A percentile compares a stretch with the other conserved stretches of the same genome.
These are phyloP conservation scores for Pelargonium myrrhifolium DNA, from an alignment of 441 rosid species.

Conservation along the genomic window DNA sequence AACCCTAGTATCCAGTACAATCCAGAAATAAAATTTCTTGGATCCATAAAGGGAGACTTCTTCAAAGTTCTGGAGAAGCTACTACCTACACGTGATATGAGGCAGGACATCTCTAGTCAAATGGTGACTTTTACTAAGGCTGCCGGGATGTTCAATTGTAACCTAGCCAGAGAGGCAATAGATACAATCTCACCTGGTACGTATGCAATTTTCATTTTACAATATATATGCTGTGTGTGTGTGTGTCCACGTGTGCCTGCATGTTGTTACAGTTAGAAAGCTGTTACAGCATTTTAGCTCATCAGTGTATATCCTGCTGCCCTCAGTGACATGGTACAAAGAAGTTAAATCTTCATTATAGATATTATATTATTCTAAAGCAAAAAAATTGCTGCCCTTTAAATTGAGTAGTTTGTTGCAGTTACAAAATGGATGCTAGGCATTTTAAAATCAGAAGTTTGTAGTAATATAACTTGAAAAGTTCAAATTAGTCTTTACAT, in stretches of 20 bases:
- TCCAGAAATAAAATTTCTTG: slow-evolving; percentile 64
- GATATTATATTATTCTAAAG: neutral
- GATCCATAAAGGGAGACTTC: slow-evolving; percentile 68
- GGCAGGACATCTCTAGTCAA: slow-evolving; percentile 74
- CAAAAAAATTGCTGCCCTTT: neutral
- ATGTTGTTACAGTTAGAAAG: no score
- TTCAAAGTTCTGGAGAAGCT: slow-evolving; percentile 72
- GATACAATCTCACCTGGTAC: slow-evolving; percentile 70
- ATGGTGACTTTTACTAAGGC: slow-evolving; percentile 62
- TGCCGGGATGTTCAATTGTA: slow-evolving; percentile 75
- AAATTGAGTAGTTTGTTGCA: neutral
- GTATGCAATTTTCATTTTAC: slow-evolving; percentile 7
- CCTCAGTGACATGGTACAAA: neutral
- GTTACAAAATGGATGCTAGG: neutral
- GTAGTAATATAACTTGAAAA: neutral
- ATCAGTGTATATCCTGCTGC: no score
- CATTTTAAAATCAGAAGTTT: neutral
- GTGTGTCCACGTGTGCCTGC: neutral
- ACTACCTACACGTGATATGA: slow-evolving; percentile 73
- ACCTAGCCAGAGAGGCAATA: slow-evolving; percentile 72
- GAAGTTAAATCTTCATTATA: neutral
- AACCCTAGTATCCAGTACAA: slow-evolving; percentile 78
- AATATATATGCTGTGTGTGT: neutral
- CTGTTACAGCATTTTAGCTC: neutral
- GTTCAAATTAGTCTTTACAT: neutral